Base-by-base conservation (phyloP, 371 early-diverging fungal genomes). In the Syncephalastrum monosporum region DNA sequence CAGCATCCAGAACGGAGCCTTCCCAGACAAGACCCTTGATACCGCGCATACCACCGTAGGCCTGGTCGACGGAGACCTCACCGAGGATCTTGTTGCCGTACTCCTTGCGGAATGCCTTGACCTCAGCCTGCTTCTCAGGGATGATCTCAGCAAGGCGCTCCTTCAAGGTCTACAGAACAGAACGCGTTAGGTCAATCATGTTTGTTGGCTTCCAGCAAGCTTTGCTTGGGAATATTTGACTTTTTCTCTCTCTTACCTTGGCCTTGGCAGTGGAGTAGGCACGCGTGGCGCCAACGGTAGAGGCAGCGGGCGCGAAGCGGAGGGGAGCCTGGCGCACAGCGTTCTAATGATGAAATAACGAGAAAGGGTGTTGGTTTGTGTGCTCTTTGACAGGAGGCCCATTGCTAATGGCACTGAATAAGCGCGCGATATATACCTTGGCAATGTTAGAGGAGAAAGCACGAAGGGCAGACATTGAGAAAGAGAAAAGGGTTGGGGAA, bases 11-110 rank as follows among this genome's bases (percentile, higher is more conserved):
- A 43, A 98, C 91, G 67, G 97, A 97, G 54, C 93, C 92, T 80
- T 98, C 98, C 93, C 93, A 96, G 70, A 98, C 84, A 67, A 98
- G 87, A 77, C 97, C 97, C 88, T 98, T 98, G 85, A 98, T 94
- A 59, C 97, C 98, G 77, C 98, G 92, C 97, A 97, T 97, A 74
- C 98, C 98, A 68, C 96, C 96, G 68, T 96, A 96, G 54, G 89
- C 94, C 91, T 95, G 95, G 80, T 98, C 95, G 63, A 98, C 95
- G 42, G 97, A 96, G 64, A 92, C 92, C 68, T 92, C 87, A 66
- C 98, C 98, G 55, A 97, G 83, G 50, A 86, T 86, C 82, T 93
- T 90, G 71, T 70, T 73, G 48, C 98, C 98, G 62, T 91, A 86
- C 75, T 94, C 88, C 69, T 88, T 83, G 80, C 93, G 90, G 80